Evolutionary conservation across 2,329 filamentous ascomycete genomes (phyloP), one percentile per base, ranked within the genome.

Genomic region (Berkeleyomyces basicola): DNA sequence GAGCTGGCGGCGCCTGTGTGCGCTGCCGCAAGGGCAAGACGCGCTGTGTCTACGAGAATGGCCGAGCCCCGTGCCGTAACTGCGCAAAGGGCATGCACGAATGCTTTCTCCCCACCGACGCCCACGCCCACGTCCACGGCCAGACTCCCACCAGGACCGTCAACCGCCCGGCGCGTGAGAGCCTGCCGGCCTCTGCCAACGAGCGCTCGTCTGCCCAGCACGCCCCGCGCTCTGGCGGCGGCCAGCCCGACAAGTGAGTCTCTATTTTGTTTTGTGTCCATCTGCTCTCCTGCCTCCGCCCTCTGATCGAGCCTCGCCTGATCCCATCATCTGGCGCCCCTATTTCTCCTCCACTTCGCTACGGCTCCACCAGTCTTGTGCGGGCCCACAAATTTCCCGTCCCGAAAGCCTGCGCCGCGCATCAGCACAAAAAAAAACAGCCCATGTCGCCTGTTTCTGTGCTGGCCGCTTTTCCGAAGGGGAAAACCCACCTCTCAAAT

Each of bases 1-100:
- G 80, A 69, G 80, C 80, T 70, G 80, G 80, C 70, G 80, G 80
- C 68, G 81, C 81, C 68, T 83, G 81, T 67, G 81, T 83, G 67
- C 79, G 81, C 71, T 83, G 81, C 72, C 79, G 81, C 70, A 83
- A 83, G 70, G 81, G 81, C 73, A 83, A 83, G 72, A 83, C 81
- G 61, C 83, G 82, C 68, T 83, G 81, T 66, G 80, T 83, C 68
- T 83, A 83, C 73, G 81, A 83, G 66, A 82, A 81, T 68, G 80
- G 80, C 60, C 76, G 79, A 70, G 78, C 80, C n/a, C 81, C 81
- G 10, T 83, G 81, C 74, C 81, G 81, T 70, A 83, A 83, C 72
- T 83, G 81, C 72, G 79, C 79, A 58, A 83, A 83, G 71, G 81
- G 81, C 65, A 79, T 82, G 78, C 81, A 83, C 71, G 80, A 83